A percentile compares a stretch with the other conserved stretches of the same genome.
Evolutionary conservation across 345 rosid species (phyloP).

Genomic region (Schrenkiella parvula): DNA sequence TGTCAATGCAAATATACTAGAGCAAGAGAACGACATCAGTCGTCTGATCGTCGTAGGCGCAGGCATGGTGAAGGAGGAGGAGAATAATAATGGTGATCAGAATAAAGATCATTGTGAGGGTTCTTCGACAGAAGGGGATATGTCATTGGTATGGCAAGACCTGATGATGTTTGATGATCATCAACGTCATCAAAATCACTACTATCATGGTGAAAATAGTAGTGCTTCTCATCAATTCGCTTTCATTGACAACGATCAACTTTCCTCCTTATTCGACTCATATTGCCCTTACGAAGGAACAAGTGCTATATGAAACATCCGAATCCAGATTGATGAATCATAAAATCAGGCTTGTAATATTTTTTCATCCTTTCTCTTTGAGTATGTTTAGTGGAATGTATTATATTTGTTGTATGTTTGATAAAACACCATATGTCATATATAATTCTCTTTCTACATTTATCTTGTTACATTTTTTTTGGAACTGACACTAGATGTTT

Average conservation of each 20-base stretch:
- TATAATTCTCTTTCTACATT: not conserved
- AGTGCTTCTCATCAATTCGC: constrained; percentile 4
- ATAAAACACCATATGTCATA: not conserved
- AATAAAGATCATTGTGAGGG: constrained; percentile 12
- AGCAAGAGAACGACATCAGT: constrained; percentile 18
- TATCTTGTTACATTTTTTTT: not conserved
- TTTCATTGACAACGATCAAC: constrained; percentile 15
- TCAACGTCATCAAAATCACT: constrained; percentile 13
- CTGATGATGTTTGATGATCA: constrained; percentile 22
- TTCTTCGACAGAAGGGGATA: constrained; percentile 12
- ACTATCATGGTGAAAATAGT: constrained; percentile 2
- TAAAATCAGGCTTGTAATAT: not conserved
- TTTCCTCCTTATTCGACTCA: constrained; percentile 15
- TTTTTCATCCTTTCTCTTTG: not conserved
- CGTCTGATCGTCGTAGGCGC: not conserved
- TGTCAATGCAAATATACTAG: constrained; percentile 7
- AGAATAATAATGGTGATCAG: constrained; percentile 10
- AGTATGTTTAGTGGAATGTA: constrained; percentile 13
- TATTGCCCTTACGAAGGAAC: not conserved
- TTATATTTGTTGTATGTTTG: constrained; percentile 18
- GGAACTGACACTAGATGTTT: not conserved
- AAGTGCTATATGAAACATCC: constrained; percentile 6
- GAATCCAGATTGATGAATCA: not conserved
- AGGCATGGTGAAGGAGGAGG: constrained; percentile 22
- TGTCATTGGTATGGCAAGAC: constrained; percentile 32